These are phyloP conservation scores for Macrocystidia cucumis DNA, from an alignment of 1,284 basidiomycete species.

Conservation along the genomic window DNA sequence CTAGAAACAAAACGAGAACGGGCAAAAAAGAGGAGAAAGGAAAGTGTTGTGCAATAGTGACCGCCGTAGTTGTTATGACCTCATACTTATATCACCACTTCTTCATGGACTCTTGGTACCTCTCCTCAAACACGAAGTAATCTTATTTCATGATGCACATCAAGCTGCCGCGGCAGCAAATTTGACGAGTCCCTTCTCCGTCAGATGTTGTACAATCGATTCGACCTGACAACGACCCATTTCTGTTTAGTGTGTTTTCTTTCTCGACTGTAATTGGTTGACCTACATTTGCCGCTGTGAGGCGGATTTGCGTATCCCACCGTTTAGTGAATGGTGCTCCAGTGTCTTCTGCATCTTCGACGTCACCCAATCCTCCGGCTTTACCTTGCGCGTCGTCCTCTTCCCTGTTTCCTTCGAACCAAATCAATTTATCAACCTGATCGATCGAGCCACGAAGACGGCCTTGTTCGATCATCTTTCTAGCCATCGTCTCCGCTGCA, in stretches of 20 bases:
- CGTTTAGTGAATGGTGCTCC: constrained; percentile 84
- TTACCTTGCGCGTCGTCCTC: constrained; percentile 89
- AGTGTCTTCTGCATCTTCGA: constrained; percentile 80
- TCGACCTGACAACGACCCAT: constrained; percentile 58
- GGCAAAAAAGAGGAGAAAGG: constrained; percentile 64
- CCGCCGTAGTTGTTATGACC: no score
- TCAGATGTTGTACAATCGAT: constrained; percentile 72
- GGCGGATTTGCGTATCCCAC: constrained; percentile 86
- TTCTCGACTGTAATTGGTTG: constrained; percentile 1
- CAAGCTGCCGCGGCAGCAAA: constrained; percentile 17
- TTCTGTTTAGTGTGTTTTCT: constrained; percentile 6
- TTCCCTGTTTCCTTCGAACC: constrained; percentile 77
- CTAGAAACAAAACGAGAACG: constrained; percentile 83
- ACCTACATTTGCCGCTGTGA: constrained; percentile 76
- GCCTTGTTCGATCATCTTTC: constrained; percentile 95
- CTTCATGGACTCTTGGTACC: constrained; percentile 14
- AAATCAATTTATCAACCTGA: constrained; percentile 89
- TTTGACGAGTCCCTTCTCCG: constrained; percentile 57
- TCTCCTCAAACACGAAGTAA: no score
- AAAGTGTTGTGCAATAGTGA: constrained; percentile 18
- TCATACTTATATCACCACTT: no score
- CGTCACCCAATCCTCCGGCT: constrained; percentile 85
- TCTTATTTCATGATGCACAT: constrained; percentile 18
- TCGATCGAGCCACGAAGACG: constrained; percentile 88
- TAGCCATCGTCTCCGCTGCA: constrained; percentile 89